Evolutionary conservation across 352 stramenopile genomes (phyloP), one percentile per base, ranked within the genome.

Genomic region (Pythium myriotylum): DNA sequence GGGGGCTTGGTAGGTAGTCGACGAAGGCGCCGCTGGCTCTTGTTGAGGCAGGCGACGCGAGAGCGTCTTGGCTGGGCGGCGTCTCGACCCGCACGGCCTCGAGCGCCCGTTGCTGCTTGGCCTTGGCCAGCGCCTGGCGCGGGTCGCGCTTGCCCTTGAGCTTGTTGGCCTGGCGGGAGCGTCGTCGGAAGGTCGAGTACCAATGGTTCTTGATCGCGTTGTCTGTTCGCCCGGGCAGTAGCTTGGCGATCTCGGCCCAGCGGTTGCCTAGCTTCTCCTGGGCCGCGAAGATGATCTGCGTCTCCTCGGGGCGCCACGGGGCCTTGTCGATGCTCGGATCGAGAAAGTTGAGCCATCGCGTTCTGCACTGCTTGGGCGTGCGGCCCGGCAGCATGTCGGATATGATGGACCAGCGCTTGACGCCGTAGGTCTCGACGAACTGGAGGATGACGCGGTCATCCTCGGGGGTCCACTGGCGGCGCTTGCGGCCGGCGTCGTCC

Each of bases 161-260:
- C 61, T 89, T 91, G 32, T 73, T 76, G 3, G 73, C 80, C 55
- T 88, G 79, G 19, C 82, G 79, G 45, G 67, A 81, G 27, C 74
- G 76, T 1, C 84, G 72, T 0, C 84, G 75, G 40, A 78, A 84
- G 2, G 84, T 92, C 55, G 84, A 94, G 72, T 94, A 91, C 82
- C 82, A 94, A 65, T 92, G 84, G 64, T 94, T 94, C 61, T 94
- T 94, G 68, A 94, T 91, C 22, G 84, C 84, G 61, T 94, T 94
- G 67, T 94, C 84, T 1, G 83, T 92, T 9, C 97, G 70, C 1
- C 97, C 97, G 6, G 96, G 95, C 17, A 99, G 79, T n/a, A 96
- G 77, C 73, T 99, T 99, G 59, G 96, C 92, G 66, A 99, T 99
- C 71, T 98, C 93, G 16, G 92, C 92, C 97, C 97, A 99, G 54